Base-by-base conservation (phyloP, 73 alveolate genomes). In the Paraurostyla sp. region DNA sequence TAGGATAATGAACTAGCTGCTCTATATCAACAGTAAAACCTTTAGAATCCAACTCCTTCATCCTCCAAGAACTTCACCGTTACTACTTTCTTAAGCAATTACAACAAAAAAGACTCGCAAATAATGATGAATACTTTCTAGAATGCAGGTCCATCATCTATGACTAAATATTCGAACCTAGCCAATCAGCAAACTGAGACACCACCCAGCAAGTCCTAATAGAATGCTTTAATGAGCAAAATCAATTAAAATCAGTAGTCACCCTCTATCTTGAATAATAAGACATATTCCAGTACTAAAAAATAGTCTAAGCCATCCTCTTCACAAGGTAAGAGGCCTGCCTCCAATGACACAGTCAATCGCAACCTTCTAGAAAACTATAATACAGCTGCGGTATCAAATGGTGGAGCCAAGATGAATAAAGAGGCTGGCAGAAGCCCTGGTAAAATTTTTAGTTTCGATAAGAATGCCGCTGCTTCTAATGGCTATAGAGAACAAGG, bases 401-500 rank as follows among this genome's bases (percentile, higher is more conserved):
- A n/a, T n/a, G n/a, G n/a, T n/a, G n/a, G n/a, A n/a, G n/a, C n/a
- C n/a, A 60, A 50, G 32, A 60, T 27, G 50, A 30, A 9, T 9
- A 60, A 23, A 30, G 78, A 60, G 23, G 78, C 50, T 13, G 50
- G 78, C 25, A 60, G 32, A 27, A 60, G 78, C 23, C 84, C 84
- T 15, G 84, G 84, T 6, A 69, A 69, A 38, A 69, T 69, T 35
- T 69, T 69, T 40, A 69, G 25, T 23, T 69, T 69, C 38, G 84
- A 69, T 27, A 60, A 60, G 25, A 60, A 60, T 32, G 22, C 7
- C 25, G 25, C 25, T 13, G 50, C 49, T 20, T 35, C 69, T 20
- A 52, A 52, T 35, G 9, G 4, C 4, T 9, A 25, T 18, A 18
- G 7, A 20, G 11, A 13, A 52, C 69, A 52, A 20, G 13, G 25